Conservation (phyloP, 805 yeast species). For the Citeromyces nyonsensis region DNA sequence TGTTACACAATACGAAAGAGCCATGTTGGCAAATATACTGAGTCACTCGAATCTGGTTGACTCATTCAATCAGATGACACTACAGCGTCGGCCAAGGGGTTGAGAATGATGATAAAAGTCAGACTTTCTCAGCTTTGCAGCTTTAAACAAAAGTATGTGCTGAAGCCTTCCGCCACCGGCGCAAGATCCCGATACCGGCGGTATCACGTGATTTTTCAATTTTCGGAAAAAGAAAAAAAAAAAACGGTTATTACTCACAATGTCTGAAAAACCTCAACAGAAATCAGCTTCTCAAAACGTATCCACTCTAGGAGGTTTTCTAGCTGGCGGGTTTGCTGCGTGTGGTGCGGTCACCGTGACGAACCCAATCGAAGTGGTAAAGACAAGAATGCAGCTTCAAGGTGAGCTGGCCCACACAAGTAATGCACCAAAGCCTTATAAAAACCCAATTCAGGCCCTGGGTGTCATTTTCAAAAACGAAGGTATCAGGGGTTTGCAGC, state of each 20-base stretch:
- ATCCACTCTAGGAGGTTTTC: constrained; percentile 61
- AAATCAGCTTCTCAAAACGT: constrained; percentile 41
- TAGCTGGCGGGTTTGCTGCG: constrained; percentile 90
- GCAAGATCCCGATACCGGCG: too few relatives aligned
- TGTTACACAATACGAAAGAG: too few relatives aligned
- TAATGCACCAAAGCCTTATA: constrained; percentile 40
- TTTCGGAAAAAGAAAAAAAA: too few relatives aligned
- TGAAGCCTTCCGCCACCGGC: too few relatives aligned
- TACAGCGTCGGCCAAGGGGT: too few relatives aligned
- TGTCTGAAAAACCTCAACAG: not conserved
- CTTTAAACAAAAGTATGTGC: too few relatives aligned
- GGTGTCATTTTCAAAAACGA: constrained; percentile 58
- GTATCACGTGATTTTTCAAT: too few relatives aligned
- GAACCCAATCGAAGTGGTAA: constrained; percentile 88
- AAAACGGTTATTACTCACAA: not conserved
- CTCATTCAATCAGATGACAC: too few relatives aligned
- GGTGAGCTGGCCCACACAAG: constrained; percentile 62
- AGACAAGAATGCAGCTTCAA: constrained; percentile 92
- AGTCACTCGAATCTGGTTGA: too few relatives aligned
- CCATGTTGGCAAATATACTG: too few relatives aligned
- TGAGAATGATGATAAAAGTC: too few relatives aligned
- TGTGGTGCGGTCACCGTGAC: constrained; percentile 97
- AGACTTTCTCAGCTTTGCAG: too few relatives aligned
- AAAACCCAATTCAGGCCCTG: constrained; percentile 78
- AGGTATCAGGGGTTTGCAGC: constrained; percentile 79